Evolutionary conservation across 2,329 filamentous ascomycete species (phyloP).

Genomic region (Westerdykella aurantiaca): DNA sequence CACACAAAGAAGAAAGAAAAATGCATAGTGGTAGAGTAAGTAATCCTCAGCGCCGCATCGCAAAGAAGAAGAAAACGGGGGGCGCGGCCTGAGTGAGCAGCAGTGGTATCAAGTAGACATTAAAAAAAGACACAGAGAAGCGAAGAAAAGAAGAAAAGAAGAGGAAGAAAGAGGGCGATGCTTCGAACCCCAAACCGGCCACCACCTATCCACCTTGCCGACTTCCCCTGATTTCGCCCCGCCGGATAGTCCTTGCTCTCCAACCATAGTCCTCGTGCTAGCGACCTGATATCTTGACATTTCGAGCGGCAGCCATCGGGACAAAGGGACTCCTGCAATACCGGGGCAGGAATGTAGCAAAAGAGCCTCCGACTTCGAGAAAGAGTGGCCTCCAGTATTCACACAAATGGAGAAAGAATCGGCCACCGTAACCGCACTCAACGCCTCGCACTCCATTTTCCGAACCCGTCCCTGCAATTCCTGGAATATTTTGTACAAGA

Average conservation of each 20-base stretch:
- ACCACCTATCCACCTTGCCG: too few relatives aligned
- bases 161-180: background rate
- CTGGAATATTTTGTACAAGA: slow-evolving; percentile 3
- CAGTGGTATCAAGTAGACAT: slow-evolving; percentile 8
- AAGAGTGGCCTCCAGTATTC: background rate
- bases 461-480: background rate
- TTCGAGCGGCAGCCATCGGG: too few relatives aligned
- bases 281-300: too few relatives aligned
- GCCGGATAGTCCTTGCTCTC: too few relatives aligned
- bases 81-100: background rate
- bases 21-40: too few relatives aligned
- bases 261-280: too few relatives aligned
- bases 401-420: background rate
- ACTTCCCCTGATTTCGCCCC: too few relatives aligned
- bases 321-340: too few relatives aligned
- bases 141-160: slow-evolving; percentile 3
- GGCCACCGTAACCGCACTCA: background rate
- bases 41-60: too few relatives aligned
- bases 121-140: slow-evolving; percentile 4
- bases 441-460: background rate
- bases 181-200: too few relatives aligned
- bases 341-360: background rate
- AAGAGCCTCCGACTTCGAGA: background rate
- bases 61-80: too few relatives aligned
- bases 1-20: too few relatives aligned